phyloP scores from a whole-genome alignment of 2,329 filamentous ascomycete species.

The Xenosphaeropsis pyriputrescens region DNA sequence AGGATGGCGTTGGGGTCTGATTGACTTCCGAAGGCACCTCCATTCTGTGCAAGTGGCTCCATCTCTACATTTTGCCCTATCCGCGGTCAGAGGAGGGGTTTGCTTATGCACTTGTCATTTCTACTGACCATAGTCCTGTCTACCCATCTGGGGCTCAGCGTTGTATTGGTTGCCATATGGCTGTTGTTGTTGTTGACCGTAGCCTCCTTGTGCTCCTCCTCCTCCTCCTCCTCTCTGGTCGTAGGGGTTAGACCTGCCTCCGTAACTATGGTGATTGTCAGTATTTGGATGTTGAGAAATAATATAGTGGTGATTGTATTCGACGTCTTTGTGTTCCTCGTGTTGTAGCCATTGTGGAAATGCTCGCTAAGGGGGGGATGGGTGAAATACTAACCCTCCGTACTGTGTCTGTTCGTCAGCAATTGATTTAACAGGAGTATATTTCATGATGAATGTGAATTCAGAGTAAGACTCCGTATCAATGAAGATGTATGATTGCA shows the following conservation, averaged over 20 bases:
- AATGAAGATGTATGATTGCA: not conserved
- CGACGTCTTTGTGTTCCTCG: not conserved
- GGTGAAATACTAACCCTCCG: conserved; percentile 1
- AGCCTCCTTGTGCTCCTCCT: conserved; percentile 16
- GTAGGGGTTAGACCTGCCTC: conserved; percentile 39
- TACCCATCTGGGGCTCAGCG: conserved; percentile 21
- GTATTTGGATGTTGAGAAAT: not conserved
- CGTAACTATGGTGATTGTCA: conserved; percentile 29
- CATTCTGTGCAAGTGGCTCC: conserved; percentile 44
- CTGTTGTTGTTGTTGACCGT: conserved; percentile 11
- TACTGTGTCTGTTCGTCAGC: conserved; percentile 3
- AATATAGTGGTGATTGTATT: not conserved
- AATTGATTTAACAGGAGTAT: not conserved
- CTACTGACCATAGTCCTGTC: conserved; percentile 19
- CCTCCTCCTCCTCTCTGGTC: conserved; percentile 32
- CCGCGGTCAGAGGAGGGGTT: not conserved
- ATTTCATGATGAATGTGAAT: not conserved
- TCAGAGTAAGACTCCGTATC: not conserved
- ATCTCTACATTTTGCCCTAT: conserved; percentile 44
- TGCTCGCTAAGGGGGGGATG: not conserved
- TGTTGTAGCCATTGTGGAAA: not conserved
- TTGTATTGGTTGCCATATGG: conserved; percentile 21
- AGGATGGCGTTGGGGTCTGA: conserved; percentile 63
- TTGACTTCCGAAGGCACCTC: conserved; percentile 27
- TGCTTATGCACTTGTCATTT: not conserved